These are phyloP conservation scores for Benincasa hispida DNA, from an alignment of 306 rosid genomes.

Conservation along the genomic window DNA sequence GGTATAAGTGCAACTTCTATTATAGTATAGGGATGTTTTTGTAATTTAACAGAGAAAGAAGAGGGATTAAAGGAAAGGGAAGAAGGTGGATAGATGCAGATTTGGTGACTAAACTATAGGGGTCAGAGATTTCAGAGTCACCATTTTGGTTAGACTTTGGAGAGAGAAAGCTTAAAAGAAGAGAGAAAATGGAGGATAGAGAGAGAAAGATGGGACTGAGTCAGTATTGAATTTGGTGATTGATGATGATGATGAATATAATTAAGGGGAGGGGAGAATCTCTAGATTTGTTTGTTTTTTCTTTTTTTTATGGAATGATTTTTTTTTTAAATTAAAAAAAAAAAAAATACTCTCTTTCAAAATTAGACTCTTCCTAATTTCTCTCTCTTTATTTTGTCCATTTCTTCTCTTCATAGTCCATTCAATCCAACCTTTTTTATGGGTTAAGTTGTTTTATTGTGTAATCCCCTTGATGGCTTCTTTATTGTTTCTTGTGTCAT, in stretches of 20 bases:
- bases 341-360: no score
- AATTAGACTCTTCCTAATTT: no score
- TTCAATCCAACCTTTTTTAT: neutral
- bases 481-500: neutral
- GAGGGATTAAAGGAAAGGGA: slow-evolving; percentile 29
- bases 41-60: slow-evolving; percentile 7
- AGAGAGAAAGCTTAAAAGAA: neutral
- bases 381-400: neutral
- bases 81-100: slow-evolving; percentile 71
- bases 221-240: neutral
- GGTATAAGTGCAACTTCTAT: no score
- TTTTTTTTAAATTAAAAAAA: no score
- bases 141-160: slow-evolving; percentile 18
- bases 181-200: slow-evolving; percentile 1
- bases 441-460: neutral
- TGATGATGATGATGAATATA: neutral
- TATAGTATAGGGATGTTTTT: no score
- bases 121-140: slow-evolving; percentile 63
- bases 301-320: no score
- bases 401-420: neutral
- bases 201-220: slow-evolving; percentile 10
- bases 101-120: slow-evolving; percentile 70
- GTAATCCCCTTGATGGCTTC: neutral
- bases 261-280: slow-evolving; percentile 13
- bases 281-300: slow-evolving; percentile 15